Evolutionary conservation across 2,329 filamentous ascomycete genomes (phyloP).

Genomic region (Furcasterigmium sp.): DNA sequence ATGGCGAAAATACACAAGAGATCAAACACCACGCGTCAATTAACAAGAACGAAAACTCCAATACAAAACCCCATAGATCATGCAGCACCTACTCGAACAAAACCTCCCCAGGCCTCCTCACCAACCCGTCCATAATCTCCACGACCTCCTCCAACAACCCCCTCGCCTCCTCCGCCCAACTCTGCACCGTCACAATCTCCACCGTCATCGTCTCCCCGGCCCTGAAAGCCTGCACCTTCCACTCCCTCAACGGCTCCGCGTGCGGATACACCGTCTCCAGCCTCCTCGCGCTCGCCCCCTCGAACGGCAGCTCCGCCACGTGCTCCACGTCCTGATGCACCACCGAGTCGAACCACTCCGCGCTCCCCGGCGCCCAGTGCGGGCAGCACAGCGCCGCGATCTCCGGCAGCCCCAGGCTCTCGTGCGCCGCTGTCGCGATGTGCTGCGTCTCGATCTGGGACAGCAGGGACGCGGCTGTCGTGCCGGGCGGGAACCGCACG

Average conservation of each 20-base stretch:
- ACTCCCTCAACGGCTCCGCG: constrained; percentile 48
- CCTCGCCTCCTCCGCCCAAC: constrained; percentile 46
- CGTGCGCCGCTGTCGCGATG: constrained; percentile 48
- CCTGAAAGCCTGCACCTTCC: constrained; percentile 58
- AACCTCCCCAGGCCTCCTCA: constrained; percentile 24
- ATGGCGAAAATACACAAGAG: no score
- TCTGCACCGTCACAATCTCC: constrained; percentile 56
- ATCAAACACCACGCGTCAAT: no score
- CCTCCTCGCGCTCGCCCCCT: constrained; percentile 22
- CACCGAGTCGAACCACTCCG: constrained; percentile 47
- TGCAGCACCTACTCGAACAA: constrained; percentile 18
- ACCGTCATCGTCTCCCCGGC: constrained; percentile 45
- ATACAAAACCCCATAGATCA: not conserved
- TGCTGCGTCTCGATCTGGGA: constrained; percentile 51
- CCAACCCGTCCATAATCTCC: constrained; percentile 31
- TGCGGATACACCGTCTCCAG: constrained; percentile 57
- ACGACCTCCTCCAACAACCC: constrained; percentile 46
- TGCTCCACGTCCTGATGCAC: constrained; percentile 57
- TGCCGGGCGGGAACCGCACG: constrained; percentile 44
- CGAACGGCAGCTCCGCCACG: constrained; percentile 47
- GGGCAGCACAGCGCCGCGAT: constrained; percentile 40
- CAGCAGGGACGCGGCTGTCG: constrained; percentile 48
- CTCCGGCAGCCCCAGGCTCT: constrained; percentile 48
- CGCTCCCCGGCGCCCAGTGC: constrained; percentile 31
- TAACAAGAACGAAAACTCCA: no score